These are phyloP conservation scores for Trypanosoma grayi DNA, from an alignment of 208 protist genomes.

Conservation along the genomic window DNA sequence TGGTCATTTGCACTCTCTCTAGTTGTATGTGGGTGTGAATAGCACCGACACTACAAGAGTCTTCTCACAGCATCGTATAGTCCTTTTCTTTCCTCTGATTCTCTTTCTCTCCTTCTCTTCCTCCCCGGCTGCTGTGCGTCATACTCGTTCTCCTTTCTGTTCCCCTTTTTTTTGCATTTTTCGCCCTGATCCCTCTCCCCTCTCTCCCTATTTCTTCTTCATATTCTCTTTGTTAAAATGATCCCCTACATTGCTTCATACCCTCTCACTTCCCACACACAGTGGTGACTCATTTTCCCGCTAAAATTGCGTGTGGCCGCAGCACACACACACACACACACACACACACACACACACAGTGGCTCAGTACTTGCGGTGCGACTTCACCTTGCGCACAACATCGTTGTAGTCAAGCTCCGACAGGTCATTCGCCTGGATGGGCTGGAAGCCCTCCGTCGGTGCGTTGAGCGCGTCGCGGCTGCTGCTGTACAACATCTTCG, in stretches of 20 bases:
- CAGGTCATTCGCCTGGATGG: constrained; percentile 84
- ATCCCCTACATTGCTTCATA: too few relatives aligned
- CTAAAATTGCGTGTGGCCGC: not conserved
- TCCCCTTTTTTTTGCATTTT: constrained; percentile 11
- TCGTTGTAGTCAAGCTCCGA: constrained; percentile 63
- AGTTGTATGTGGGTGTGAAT: not conserved
- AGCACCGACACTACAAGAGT: not conserved
- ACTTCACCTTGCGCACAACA: constrained; percentile 46
- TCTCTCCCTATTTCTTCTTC: not conserved
- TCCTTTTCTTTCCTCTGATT: not conserved
- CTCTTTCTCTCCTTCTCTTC: constrained; percentile 5
- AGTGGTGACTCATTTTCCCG: too few relatives aligned
- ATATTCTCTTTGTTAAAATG: constrained; percentile 26
- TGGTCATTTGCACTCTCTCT: not conserved
- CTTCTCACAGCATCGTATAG: not conserved
- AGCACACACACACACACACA: too few relatives aligned
- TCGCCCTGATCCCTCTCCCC: not conserved
- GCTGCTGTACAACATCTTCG: constrained; percentile 89
- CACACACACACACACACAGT: not conserved
- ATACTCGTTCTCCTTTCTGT: constrained; percentile 6
- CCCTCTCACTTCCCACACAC: constrained; percentile 4
- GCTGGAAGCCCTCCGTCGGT: constrained; percentile 75
- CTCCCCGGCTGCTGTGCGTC: not conserved
- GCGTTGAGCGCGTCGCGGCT: constrained; percentile 75
- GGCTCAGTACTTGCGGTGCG: constrained; percentile 29